Conservation (phyloP, 441 rosid species). For the Gossypium davidsonii region DNA sequence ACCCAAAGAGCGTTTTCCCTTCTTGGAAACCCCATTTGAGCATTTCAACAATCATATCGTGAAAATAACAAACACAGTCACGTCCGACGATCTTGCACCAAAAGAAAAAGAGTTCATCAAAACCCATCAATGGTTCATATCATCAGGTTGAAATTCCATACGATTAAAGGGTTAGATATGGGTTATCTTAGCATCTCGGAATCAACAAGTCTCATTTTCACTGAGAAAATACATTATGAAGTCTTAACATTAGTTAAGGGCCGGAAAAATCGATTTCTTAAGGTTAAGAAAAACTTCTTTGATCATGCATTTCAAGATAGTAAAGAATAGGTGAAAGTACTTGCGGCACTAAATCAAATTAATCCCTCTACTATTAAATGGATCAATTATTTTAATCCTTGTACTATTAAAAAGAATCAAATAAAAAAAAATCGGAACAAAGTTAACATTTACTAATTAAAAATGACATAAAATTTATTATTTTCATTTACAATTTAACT, state of each 20-base stretch:
- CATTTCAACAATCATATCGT: slow-evolving; percentile 94
- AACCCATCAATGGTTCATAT: slow-evolving; percentile 6
- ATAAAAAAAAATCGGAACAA: no score
- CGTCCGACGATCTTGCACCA: slow-evolving; percentile 67
- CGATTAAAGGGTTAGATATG: neutral
- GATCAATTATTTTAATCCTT: no score
- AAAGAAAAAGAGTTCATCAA: neutral
- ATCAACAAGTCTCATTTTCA: neutral
- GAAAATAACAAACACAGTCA: slow-evolving; percentile 77
- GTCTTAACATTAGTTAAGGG: neutral
- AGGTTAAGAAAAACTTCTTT: neutral
- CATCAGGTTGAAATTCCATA: neutral
- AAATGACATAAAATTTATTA: no score
- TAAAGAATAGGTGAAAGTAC: no score
- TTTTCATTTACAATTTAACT: no score
- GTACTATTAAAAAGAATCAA: no score
- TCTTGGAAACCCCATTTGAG: slow-evolving; percentile 88
- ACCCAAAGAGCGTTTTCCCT: slow-evolving; percentile 88
- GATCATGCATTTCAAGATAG: slow-evolving; percentile 2
- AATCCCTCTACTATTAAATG: no score
- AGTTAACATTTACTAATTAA: no score
- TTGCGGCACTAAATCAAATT: no score
- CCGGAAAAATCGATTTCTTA: neutral
- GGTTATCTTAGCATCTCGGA: neutral
- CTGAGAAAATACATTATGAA: neutral